Percentiles rank a stretch among this genome's conserved stretches.
Conservation (phyloP, 257 asterid genomes). For the Solanum corneliomulleri region DNA sequence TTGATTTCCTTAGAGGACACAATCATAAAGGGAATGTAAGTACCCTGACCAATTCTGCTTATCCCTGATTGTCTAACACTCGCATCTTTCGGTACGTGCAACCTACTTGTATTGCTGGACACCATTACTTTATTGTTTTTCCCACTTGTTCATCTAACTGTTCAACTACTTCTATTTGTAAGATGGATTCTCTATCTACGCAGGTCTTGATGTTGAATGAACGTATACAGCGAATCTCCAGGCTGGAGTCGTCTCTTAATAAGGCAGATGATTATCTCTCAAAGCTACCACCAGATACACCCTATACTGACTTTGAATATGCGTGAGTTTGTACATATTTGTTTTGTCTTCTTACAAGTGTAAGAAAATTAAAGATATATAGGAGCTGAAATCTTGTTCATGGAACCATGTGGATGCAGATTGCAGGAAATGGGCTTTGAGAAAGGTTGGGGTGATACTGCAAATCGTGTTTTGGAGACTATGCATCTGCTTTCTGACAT, state of each 20-base stretch:
- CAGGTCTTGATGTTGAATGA: slow-evolving; percentile 88
- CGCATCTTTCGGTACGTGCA: background rate
- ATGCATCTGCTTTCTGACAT: slow-evolving; percentile 89
- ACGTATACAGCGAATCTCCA: slow-evolving; percentile 62
- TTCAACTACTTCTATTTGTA: background rate
- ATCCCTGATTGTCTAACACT: background rate
- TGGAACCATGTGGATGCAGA: slow-evolving; percentile 22
- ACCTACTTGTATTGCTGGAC: background rate
- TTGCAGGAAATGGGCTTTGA: slow-evolving; percentile 97
- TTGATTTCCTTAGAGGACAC: slow-evolving; percentile 84
- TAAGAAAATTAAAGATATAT: background rate
- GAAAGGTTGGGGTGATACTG: slow-evolving; percentile 98
- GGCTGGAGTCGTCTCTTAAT: slow-evolving; percentile 59
- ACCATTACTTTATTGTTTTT: background rate
- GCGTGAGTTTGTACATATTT: slow-evolving; percentile 37
- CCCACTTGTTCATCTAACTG: background rate
- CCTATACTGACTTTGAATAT: slow-evolving; percentile 73
- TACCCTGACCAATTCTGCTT: background rate
- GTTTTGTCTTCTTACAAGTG: background rate
- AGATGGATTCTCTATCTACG: background rate
- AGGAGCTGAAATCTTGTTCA: background rate
- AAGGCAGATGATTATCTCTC: slow-evolving; percentile 78
- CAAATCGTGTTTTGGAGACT: slow-evolving; percentile 55
- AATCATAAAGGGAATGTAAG: slow-evolving; percentile 80
- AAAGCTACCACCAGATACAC: slow-evolving; percentile 50